These are phyloP conservation scores for Myxozyma vanderwaltii DNA, from an alignment of 805 yeast genomes.

Conservation along the genomic window DNA sequence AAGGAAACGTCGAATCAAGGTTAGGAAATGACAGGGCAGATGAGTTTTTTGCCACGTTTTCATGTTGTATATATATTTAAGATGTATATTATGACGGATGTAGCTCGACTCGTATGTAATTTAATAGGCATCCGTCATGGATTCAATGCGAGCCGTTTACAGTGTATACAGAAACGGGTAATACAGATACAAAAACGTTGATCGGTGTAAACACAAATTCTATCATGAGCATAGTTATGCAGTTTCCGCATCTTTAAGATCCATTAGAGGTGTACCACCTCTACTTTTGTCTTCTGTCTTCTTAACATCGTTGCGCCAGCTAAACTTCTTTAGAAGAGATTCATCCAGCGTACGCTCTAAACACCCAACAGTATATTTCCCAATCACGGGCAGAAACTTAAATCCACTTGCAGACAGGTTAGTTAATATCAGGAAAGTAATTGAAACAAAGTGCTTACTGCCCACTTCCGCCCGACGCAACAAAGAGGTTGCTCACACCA, in stretches of 20 bases:
- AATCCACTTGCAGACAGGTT: constrained; percentile 37
- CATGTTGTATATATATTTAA: neutral
- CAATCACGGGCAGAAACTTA: constrained; percentile 44
- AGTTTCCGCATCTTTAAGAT: constrained; percentile 36
- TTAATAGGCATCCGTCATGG: neutral
- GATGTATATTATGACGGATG: neutral
- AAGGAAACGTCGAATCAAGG: neutral
- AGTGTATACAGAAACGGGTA: no score
- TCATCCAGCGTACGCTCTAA: constrained; percentile 37
- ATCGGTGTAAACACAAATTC: neutral
- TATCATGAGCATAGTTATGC: no score
- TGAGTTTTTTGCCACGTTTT: neutral
- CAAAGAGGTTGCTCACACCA: constrained; percentile 36
- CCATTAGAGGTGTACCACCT: constrained; percentile 32
- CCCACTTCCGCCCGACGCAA: constrained; percentile 46
- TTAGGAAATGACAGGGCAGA: neutral
- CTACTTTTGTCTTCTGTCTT: constrained; percentile 21
- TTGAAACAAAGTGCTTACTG: constrained; percentile 34
- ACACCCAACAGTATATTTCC: constrained; percentile 42
- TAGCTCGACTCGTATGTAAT: neutral
- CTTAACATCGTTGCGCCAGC: constrained; percentile 9
- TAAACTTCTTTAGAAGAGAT: constrained; percentile 17
- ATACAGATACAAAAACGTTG: neutral
- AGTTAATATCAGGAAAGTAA: neutral
- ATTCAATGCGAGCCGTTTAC: neutral